Evolutionary conservation across 306 rosid species (phyloP).

Genomic region (Vachellia pachyceras): DNA sequence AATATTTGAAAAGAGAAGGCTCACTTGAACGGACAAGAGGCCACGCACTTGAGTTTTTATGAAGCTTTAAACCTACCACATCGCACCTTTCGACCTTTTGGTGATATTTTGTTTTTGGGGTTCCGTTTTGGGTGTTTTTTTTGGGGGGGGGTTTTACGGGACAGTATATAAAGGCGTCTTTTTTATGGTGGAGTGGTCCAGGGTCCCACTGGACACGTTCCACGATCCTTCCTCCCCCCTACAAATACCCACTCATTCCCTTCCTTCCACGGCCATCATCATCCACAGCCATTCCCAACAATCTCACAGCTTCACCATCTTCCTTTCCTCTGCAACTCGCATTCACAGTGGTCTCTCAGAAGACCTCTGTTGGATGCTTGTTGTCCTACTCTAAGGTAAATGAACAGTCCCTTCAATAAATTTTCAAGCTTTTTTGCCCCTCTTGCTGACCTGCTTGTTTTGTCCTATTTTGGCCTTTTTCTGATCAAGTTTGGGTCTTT

Average conservation of each 20-base stretch:
- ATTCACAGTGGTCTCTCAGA: slow-evolving; percentile 58
- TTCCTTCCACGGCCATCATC: slow-evolving; percentile 49
- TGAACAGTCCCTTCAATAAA: not conserved
- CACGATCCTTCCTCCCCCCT: slow-evolving; percentile 47
- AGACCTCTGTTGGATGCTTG: slow-evolving; percentile 61
- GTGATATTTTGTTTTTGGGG: not conserved
- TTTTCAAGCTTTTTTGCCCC: not conserved
- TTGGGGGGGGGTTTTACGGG: slow-evolving; percentile 6
- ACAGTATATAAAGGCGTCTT: slow-evolving; percentile 22
- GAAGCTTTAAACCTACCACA: too few relatives aligned
- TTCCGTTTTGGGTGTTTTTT: too few relatives aligned
- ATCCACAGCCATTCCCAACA: slow-evolving; percentile 48
- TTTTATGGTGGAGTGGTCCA: slow-evolving; percentile 48
- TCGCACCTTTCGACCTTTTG: not conserved
- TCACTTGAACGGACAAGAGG: not conserved
- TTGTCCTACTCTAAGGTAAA: slow-evolving; percentile 46
- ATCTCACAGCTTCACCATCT: slow-evolving; percentile 31
- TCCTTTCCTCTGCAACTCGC: slow-evolving; percentile 47
- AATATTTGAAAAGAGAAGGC: not conserved
- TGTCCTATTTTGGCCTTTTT: too few relatives aligned
- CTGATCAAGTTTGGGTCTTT: too few relatives aligned
- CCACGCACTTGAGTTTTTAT: not conserved
- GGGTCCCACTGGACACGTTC: slow-evolving; percentile 75
- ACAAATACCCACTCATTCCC: slow-evolving; percentile 71
- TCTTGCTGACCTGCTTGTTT: too few relatives aligned